A percentile compares a stretch with the other conserved stretches of the same genome.
Conservation (phyloP, 2,329 filamentous ascomycete genomes). For the Sporothrix dimorphospora region DNA sequence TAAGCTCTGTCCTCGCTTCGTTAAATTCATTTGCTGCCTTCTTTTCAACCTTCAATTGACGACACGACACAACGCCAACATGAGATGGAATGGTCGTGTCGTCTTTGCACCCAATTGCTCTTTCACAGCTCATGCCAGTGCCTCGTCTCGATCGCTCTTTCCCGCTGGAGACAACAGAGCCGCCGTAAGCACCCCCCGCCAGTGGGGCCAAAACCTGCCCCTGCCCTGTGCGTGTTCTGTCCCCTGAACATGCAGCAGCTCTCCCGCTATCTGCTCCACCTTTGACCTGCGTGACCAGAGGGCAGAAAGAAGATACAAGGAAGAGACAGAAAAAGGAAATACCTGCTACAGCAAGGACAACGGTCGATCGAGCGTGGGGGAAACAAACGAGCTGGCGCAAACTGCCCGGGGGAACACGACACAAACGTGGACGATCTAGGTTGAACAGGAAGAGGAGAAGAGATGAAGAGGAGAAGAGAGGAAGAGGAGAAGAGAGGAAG, state of each 20-base stretch:
- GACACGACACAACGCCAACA: background rate
- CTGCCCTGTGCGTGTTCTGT: background rate
- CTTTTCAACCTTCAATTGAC: background rate
- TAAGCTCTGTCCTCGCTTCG: too few species aligned
- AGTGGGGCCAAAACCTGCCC: background rate
- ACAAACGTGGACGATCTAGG: background rate
- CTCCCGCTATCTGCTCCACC: conserved; percentile 6
- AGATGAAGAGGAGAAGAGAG: too few species aligned
- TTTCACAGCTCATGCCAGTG: background rate
- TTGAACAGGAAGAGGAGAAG: too few species aligned
- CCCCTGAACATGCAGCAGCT: conserved; percentile 2
- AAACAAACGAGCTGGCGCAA: background rate
- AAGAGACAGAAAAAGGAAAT: background rate
- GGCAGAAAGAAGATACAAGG: too few species aligned
- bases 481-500: too few species aligned
- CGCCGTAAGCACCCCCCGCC: background rate
- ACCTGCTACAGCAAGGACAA: background rate
- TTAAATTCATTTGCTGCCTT: conserved; percentile 3
- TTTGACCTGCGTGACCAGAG: conserved; percentile 8
- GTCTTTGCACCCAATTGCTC: too few species aligned
- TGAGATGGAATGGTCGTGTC: background rate
- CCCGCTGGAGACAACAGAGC: background rate
- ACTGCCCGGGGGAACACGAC: background rate
- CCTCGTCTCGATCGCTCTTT: conserved; percentile 8
- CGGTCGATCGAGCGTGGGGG: background rate